Conservation (phyloP, 805 yeast species). For the Kluyveromyces dobzhanskii region DNA sequence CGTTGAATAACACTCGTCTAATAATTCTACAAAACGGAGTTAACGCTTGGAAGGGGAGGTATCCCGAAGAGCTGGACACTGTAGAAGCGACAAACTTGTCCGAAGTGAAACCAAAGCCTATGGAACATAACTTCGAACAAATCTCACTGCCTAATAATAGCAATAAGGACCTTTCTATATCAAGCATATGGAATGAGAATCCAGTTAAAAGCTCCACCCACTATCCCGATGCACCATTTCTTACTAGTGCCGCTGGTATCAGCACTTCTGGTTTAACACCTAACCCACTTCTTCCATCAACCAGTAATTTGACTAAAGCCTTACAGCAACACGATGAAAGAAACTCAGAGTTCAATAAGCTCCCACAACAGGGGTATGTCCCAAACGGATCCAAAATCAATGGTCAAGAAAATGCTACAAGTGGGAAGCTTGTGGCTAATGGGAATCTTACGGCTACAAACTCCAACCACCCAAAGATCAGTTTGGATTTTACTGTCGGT, state of each 20-base stretch:
- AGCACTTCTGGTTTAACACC: slow-evolving; percentile 1
- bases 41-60: slow-evolving; percentile 15
- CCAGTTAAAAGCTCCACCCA: slow-evolving; percentile 7
- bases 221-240: slow-evolving; percentile 23
- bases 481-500: slow-evolving; percentile 51
- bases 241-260: neutral
- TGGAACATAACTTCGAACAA: neutral
- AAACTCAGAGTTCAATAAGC: neutral
- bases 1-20: slow-evolving; percentile 13
- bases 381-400: neutral
- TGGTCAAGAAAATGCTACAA: neutral
- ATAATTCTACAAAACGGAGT: slow-evolving; percentile 20
- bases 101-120: neutral
- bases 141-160: neutral
- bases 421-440: neutral
- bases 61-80: neutral
- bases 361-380: neutral
- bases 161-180: neutral
- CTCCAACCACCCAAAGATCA: slow-evolving; percentile 8
- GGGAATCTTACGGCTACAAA: neutral
- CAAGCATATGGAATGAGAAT: neutral
- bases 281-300: neutral
- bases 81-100: neutral
- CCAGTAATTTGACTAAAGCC: slow-evolving; percentile 2
- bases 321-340: slow-evolving; percentile 5